Conservation (phyloP, 2,329 filamentous ascomycete genomes). For the Ascochyta viciae-villosae region DNA sequence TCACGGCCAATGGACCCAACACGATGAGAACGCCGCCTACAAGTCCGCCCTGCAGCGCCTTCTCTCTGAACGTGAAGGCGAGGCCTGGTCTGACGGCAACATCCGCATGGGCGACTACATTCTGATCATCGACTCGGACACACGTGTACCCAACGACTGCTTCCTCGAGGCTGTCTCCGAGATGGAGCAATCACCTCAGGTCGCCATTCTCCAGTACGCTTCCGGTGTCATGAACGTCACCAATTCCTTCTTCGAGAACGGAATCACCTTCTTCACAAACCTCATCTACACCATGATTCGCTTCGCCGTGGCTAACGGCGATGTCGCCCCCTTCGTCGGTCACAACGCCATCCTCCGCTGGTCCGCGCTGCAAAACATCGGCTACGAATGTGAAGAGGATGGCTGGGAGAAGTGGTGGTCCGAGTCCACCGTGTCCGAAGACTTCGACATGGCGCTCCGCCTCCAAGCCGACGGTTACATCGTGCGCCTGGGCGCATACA, state of each 20-base stretch:
- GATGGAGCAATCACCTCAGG: slow-evolving; percentile 80
- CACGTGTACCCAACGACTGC: slow-evolving; percentile 69
- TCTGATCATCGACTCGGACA: slow-evolving; percentile 61
- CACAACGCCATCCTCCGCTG: slow-evolving; percentile 80
- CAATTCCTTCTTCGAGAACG: slow-evolving; percentile 75
- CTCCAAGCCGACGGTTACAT: slow-evolving; percentile 73
- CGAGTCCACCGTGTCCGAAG: slow-evolving; percentile 77
- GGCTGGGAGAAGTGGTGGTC: slow-evolving; percentile 74
- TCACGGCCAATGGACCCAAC: slow-evolving; percentile 36
- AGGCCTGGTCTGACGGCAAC: slow-evolving; percentile 80
- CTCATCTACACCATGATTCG: slow-evolving; percentile 77
- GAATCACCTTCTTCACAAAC: slow-evolving; percentile 80
- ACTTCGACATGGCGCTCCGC: slow-evolving; percentile 77
- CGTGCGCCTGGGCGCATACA: slow-evolving; percentile 73
- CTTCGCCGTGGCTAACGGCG: slow-evolving; percentile 73
- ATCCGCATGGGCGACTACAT: slow-evolving; percentile 87
- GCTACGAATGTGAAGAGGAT: slow-evolving; percentile 48
- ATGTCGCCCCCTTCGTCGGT: slow-evolving; percentile 77
- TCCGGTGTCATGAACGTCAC: slow-evolving; percentile 76
- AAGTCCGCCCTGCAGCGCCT: slow-evolving; percentile 62
- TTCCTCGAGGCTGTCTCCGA: slow-evolving; percentile 80
- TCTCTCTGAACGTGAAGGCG: slow-evolving; percentile 69
- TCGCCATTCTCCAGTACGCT: slow-evolving; percentile 78
- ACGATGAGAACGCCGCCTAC: slow-evolving; percentile 47
- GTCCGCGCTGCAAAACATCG: slow-evolving; percentile 67